A percentile compares a stretch with the other conserved stretches of the same genome.
phyloP scores from a whole-genome alignment of 805 yeast species.

The Osmozyma mogii region DNA sequence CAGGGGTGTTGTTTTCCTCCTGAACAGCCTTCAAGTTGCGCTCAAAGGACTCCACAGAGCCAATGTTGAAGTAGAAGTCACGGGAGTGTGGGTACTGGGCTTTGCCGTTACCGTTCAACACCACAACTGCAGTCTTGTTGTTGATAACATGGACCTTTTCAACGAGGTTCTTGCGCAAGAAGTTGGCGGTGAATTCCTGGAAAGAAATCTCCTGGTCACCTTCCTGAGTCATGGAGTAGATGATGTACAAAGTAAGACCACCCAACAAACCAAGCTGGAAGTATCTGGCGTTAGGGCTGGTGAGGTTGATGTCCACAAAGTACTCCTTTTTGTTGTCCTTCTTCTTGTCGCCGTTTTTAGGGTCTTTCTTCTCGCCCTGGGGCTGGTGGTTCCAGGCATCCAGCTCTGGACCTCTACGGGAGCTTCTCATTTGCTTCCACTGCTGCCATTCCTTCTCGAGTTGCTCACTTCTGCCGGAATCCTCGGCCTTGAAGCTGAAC shows the following conservation, averaged over 20 bases:
- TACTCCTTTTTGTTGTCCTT: conserved; percentile 9
- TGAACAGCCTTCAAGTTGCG: conserved; percentile 70
- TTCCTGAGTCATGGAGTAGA: conserved; percentile 15
- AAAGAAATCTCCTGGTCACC: conserved; percentile 57
- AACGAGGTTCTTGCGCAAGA: conserved; percentile 73
- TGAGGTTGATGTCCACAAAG: conserved; percentile 18
- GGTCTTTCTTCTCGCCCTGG: conserved; percentile 3
- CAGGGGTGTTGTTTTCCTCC: conserved; percentile 54
- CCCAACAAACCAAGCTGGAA: conserved; percentile 26
- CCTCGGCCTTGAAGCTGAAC: no score
- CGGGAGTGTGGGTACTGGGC: conserved; percentile 34
- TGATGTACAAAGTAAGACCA: conserved; percentile 19
- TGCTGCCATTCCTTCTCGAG: no score
- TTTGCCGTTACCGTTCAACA: conserved; percentile 53
- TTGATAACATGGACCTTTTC: conserved; percentile 68
- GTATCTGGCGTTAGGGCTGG: conserved; percentile 16
- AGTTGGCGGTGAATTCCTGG: conserved; percentile 80
- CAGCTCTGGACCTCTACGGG: no score
- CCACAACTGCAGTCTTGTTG: conserved; percentile 65
- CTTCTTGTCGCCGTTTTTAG: conserved; percentile 7
- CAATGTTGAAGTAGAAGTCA: conserved; percentile 60
- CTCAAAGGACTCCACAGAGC: conserved; percentile 85
- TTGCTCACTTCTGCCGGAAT: no score
- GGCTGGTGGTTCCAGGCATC: not conserved
- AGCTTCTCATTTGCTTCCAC: no score